phyloP scores from a whole-genome alignment of 2,329 filamentous ascomycete species.

The Colletotrichum eleusines region DNA sequence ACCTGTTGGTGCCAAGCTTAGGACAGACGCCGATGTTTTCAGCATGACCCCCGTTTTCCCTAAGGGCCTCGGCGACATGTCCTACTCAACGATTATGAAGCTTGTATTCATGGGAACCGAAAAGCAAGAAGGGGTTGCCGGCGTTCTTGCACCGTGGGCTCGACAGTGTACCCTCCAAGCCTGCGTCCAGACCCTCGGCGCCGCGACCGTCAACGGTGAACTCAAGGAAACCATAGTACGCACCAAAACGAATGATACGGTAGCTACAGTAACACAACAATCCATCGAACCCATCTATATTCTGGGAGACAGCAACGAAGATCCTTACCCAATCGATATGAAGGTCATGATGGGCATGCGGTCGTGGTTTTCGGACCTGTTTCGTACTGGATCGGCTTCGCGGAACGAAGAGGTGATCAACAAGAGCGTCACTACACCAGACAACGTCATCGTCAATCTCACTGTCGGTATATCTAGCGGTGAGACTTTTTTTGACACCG shows the following conservation, averaged over 20 bases:
- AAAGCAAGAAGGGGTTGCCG: conserved; percentile 43
- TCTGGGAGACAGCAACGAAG: conserved; percentile 23
- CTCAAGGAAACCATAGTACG: conserved; percentile 45
- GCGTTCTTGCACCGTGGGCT: conserved; percentile 48
- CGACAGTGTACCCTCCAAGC: conserved; percentile 48
- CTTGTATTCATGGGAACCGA: conserved; percentile 53
- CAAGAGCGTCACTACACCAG: conserved; percentile 44
- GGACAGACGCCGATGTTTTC: conserved; percentile 47
- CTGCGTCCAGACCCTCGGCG: conserved; percentile 49
- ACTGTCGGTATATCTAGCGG: conserved; percentile 51
- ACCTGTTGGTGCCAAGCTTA: conserved; percentile 45
- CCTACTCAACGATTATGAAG: conserved; percentile 50
- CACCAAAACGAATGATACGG: conserved; percentile 45
- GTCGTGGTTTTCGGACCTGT: conserved; percentile 49
- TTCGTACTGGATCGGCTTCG: conserved; percentile 48
- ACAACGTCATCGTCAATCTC: conserved; percentile 49
- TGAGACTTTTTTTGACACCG: conserved; percentile 51
- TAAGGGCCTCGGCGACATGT: conserved; percentile 44
- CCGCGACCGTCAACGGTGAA: conserved; percentile 46
- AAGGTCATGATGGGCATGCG: conserved; percentile 49
- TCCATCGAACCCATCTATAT: conserved; percentile 43
- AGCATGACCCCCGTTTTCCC: conserved; percentile 50
- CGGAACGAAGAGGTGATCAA: conserved; percentile 46
- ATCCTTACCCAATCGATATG: conserved; percentile 45
- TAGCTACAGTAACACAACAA: conserved; percentile 41